Conservation (phyloP, 495 filamentous ascomycete genomes). For the Bryoglossum gracile region DNA sequence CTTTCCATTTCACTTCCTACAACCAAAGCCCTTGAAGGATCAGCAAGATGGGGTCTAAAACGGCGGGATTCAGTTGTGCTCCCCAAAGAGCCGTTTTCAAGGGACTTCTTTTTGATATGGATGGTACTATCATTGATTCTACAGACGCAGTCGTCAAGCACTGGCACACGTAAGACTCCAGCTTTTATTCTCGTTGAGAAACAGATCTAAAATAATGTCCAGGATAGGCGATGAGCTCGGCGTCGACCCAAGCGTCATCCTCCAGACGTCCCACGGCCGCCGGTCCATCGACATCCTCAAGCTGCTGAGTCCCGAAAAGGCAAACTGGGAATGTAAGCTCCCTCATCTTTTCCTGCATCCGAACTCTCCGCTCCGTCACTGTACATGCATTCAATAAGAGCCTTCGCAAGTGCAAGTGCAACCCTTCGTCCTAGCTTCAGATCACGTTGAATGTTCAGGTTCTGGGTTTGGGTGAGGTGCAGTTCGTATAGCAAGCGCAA, state of each 20-base stretch:
- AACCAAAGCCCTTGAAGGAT: background rate
- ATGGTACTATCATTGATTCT: conserved; percentile 39
- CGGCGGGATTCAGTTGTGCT: conserved; percentile 3
- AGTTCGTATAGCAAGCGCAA: conserved; percentile 9
- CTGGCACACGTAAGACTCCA: conserved; percentile 46
- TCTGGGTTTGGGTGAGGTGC: background rate
- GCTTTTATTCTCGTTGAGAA: background rate
- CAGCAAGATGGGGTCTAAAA: conserved; percentile 16
- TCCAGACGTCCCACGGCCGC: conserved; percentile 83
- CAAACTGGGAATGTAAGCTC: conserved; percentile 76
- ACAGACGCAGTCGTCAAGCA: conserved; percentile 83
- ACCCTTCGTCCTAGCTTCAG: background rate
- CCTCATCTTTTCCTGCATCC: background rate
- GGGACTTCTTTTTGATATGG: conserved; percentile 87
- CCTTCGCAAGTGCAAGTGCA: no score
- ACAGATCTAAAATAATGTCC: no score
- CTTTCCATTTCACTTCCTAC: background rate
- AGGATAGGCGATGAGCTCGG: conserved; percentile 79
- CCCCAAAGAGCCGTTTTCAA: conserved; percentile 42
- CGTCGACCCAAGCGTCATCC: conserved; percentile 71
- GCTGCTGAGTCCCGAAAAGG: conserved; percentile 67
- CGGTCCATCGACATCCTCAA: conserved; percentile 74
- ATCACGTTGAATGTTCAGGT: background rate
- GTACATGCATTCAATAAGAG: no score
- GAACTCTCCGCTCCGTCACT: background rate